A percentile compares a stretch with the other conserved stretches of the same genome.
Evolutionary conservation across 495 filamentous ascomycete species (phyloP).

Genomic region (Penicillium malachiteum): DNA sequence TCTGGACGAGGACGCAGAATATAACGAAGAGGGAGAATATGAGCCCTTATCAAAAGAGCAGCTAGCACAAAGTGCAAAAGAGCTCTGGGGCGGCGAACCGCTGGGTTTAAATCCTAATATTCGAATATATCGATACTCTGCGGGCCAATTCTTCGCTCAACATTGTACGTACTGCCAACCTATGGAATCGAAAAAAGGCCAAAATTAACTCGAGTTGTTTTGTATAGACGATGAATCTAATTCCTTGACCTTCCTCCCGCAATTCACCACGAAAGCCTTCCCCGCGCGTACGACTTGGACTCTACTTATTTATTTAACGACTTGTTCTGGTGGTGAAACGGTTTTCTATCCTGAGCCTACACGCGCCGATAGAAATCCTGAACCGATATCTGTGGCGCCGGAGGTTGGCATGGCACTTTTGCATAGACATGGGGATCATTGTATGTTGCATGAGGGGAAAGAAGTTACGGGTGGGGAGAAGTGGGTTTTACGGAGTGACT

Average conservation of each 20-base stretch:
- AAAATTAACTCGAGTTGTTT: too few relatives aligned
- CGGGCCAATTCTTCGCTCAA: constrained; percentile 84
- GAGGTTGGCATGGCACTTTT: constrained; percentile 82
- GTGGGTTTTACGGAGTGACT: constrained; percentile 87
- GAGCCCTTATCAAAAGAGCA: neutral
- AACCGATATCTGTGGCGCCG: constrained; percentile 63
- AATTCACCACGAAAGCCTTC: constrained; percentile 34
- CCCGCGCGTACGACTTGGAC: constrained; percentile 90
- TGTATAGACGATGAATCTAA: constrained; percentile 78
- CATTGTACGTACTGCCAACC: constrained; percentile 60
- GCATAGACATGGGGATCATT: constrained; percentile 86
- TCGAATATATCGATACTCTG: constrained; percentile 83
- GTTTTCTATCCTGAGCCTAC: constrained; percentile 81
- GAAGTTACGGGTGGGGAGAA: constrained; percentile 82
- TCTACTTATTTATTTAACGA: constrained; percentile 82
- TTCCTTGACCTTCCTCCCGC: constrained; percentile 53
- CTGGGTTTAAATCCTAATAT: constrained; percentile 90
- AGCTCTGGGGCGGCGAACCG: constrained; percentile 76
- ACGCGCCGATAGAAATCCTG: constrained; percentile 49
- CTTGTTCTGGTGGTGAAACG: constrained; percentile 80
- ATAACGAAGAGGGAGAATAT: constrained; percentile 9
- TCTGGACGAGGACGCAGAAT: constrained; percentile 48
- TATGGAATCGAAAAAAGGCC: too few relatives aligned
- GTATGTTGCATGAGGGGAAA: constrained; percentile 84
- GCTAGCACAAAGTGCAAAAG: constrained; percentile 6